phyloP scores from a whole-genome alignment of 192 early-diverging fungal species.

The Rhizoclosmatium sp. region DNA sequence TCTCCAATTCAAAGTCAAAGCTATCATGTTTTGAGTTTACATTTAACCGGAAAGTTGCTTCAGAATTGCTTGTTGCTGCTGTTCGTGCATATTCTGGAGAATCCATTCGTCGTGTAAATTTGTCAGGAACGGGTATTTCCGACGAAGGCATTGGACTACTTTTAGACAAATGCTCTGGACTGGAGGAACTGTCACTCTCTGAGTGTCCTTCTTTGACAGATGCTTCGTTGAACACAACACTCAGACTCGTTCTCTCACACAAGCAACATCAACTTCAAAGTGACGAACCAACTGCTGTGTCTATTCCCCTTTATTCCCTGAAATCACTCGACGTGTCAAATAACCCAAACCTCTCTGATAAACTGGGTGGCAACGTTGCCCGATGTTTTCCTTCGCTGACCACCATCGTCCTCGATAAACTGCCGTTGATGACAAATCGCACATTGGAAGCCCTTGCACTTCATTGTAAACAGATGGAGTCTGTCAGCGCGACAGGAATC shows the following conservation, averaged over 20 bases:
- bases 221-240: neutral
- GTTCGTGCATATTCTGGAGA: neutral
- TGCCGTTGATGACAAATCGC: slow-evolving; percentile 7
- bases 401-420: neutral
- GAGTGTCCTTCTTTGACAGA: slow-evolving; percentile 24
- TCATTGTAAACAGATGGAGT: slow-evolving; percentile 13
- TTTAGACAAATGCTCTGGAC: slow-evolving; percentile 1
- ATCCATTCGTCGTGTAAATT: slow-evolving; percentile 13
- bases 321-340: slow-evolving; percentile 16
- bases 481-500: slow-evolving; percentile 8
- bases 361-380: slow-evolving; percentile 9
- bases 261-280: neutral
- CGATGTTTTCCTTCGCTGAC: slow-evolving; percentile 16
- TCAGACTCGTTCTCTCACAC: neutral
- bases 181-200: slow-evolving; percentile 19
- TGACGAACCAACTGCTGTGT: neutral
- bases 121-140: slow-evolving; percentile 6
- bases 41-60: neutral
- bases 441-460: slow-evolving; percentile 10
- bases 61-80: neutral
- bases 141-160: slow-evolving; percentile 5
- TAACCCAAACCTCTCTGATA: slow-evolving; percentile 6
- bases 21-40: slow-evolving; percentile 10
- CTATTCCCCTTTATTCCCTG: neutral
- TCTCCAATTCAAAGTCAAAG: neutral